Conservation (phyloP, 805 yeast species). For the Sungouiozyma intestinalis region DNA sequence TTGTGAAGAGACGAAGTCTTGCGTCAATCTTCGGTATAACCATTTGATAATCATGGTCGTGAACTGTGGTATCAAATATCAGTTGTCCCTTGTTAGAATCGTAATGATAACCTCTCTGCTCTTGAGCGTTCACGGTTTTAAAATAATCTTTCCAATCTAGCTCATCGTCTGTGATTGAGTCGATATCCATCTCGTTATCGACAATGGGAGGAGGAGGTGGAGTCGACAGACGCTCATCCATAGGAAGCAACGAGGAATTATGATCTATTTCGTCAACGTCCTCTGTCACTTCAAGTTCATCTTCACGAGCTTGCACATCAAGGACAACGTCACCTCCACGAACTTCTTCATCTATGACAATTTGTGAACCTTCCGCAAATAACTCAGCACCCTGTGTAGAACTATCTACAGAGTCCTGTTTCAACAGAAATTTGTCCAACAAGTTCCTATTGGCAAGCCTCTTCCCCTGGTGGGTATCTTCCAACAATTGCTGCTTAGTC, state of each 20-base stretch:
- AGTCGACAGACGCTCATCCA: background rate
- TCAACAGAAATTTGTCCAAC: background rate
- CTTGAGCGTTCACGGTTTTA: constrained; percentile 49
- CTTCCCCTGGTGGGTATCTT: background rate
- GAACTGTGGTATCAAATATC: constrained; percentile 23
- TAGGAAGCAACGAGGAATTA: background rate
- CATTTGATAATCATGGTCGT: background rate
- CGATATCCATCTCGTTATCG: background rate
- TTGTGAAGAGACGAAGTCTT: constrained; percentile 30
- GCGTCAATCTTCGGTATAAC: constrained; percentile 3
- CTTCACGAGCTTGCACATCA: background rate
- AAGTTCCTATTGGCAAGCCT: background rate
- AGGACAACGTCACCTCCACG: background rate
- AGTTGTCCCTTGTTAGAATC: constrained; percentile 55
- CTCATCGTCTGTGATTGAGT: constrained; percentile 8
- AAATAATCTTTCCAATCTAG: constrained; percentile 68
- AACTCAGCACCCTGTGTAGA: too few relatives aligned
- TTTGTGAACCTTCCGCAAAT: too few relatives aligned
- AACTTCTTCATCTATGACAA: background rate
- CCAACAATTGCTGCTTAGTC: background rate
- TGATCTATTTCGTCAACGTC: constrained; percentile 1
- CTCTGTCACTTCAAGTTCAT: constrained; percentile 2
- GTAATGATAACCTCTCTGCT: constrained; percentile 56
- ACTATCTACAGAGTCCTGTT: background rate
- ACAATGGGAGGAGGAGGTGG: background rate